Evolutionary conservation across 768 basidiomycete genomes (phyloP).

Genomic region (Termitomyces sp.): DNA sequence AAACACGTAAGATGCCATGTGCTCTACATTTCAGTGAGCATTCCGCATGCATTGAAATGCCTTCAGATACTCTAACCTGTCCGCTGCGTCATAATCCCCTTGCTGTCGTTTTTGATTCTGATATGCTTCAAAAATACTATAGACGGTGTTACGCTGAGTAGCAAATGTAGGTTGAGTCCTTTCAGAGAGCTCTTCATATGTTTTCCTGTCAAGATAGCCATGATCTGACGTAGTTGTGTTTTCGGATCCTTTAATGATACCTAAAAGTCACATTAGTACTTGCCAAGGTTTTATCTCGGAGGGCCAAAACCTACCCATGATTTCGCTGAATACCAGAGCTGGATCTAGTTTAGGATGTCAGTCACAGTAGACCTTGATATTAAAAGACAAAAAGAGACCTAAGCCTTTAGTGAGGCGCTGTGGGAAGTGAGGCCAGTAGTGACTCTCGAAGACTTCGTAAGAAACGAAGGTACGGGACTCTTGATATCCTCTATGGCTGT

Average conservation of each 20-base stretch:
- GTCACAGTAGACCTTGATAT: not conserved
- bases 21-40: slow-evolving; percentile 30
- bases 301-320: slow-evolving; percentile 43
- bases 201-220: slow-evolving; percentile 34
- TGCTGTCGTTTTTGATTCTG: slow-evolving; percentile 34
- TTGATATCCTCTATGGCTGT: not conserved
- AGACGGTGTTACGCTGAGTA: slow-evolving; percentile 39
- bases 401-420: slow-evolving; percentile 45
- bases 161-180: slow-evolving; percentile 54
- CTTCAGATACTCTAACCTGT: slow-evolving; percentile 35
- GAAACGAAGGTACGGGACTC: slow-evolving; percentile 28
- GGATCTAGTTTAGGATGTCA: slow-evolving; percentile 39
- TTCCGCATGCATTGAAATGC: not conserved
- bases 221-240: slow-evolving; percentile 28
- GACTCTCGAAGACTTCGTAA: slow-evolving; percentile 39
- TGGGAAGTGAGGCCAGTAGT: slow-evolving; percentile 59
- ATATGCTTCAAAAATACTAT: slow-evolving; percentile 51
- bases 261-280: slow-evolving; percentile 21
- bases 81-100: slow-evolving; percentile 51
- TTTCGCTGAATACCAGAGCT: slow-evolving; percentile 56
- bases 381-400: slow-evolving; percentile 27
- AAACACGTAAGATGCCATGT: slow-evolving; percentile 37
- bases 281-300: not conserved
- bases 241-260: slow-evolving; percentile 70
- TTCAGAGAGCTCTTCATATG: slow-evolving; percentile 44